phyloP scores from a whole-genome alignment of 192 early-diverging fungal genomes.

The Linnemannia hyalina region DNA sequence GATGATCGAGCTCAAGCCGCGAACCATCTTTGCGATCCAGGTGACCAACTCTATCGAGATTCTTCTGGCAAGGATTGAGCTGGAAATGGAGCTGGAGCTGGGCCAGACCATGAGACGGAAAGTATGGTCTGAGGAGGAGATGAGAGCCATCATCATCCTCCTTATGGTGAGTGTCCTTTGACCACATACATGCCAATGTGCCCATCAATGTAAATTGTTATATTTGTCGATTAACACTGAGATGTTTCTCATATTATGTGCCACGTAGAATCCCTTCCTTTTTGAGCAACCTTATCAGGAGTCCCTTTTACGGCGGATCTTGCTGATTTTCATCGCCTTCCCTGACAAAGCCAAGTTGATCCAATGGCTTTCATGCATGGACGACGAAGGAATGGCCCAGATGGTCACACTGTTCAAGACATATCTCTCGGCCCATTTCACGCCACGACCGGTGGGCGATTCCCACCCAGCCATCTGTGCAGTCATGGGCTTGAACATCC shows the following conservation, averaged over 20 bases:
- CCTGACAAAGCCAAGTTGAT: conserved; percentile 52
- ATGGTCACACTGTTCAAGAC: conserved; percentile 62
- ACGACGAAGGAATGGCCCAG: conserved; percentile 53
- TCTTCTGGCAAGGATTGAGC: conserved; percentile 63
- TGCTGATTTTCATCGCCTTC: conserved; percentile 58
- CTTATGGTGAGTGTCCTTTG: conserved; percentile 38
- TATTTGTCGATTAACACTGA: not conserved
- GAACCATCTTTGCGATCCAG: conserved; percentile 45
- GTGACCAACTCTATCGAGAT: conserved; percentile 70
- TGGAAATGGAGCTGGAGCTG: conserved; percentile 65
- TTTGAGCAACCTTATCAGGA: conserved; percentile 62
- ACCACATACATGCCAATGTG: not conserved
- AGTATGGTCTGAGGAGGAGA: conserved; percentile 43
- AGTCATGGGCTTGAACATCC: conserved; percentile 62
- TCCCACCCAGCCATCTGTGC: conserved; percentile 65
- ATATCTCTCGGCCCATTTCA: conserved; percentile 65
- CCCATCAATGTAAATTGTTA: not conserved
- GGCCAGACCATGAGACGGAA: conserved; percentile 35
- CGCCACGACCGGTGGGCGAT: conserved; percentile 42
- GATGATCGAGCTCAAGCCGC: conserved; percentile 51
- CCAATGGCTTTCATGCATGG: conserved; percentile 67
- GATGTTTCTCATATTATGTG: conserved; percentile 35
- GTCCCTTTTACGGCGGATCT: conserved; percentile 58
- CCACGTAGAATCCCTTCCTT: conserved; percentile 68
- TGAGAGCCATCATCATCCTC: conserved; percentile 46